Percentiles rank a stretch among this genome's conserved stretches.
phyloP scores from a whole-genome alignment of 2,329 filamentous ascomycete genomes.

The Aspergillus caelatus region DNA sequence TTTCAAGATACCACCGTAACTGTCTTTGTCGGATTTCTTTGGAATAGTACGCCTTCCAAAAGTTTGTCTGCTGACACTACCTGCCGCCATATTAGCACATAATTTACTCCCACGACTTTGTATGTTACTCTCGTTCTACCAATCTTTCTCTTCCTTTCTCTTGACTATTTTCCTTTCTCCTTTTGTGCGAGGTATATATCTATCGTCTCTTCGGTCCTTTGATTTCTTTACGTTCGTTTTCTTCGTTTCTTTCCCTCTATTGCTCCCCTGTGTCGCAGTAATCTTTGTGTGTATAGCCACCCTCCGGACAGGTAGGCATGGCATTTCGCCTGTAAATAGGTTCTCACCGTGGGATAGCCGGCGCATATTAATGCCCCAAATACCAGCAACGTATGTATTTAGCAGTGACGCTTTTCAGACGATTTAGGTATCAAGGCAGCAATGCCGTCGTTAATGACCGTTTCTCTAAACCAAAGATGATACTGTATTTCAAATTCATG shows the following conservation, averaged over 20 bases:
- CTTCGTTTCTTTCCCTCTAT: constrained; percentile 1
- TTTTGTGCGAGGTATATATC: constrained; percentile 15
- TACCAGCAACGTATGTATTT: constrained; percentile 4
- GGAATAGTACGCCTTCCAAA: constrained; percentile 15
- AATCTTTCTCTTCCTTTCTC: background rate
- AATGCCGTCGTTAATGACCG: background rate
- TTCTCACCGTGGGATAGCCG: constrained; percentile 4
- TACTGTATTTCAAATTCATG: background rate
- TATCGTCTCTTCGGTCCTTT: constrained; percentile 10
- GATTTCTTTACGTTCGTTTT: background rate
- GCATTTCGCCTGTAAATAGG: constrained; percentile 22
- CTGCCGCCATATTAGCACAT: background rate
- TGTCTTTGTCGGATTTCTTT: constrained; percentile 10
- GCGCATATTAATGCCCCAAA: constrained; percentile 3
- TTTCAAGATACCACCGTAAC: background rate
- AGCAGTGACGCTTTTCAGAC: background rate
- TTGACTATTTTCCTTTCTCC: constrained; percentile 9
- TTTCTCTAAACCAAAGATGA: background rate
- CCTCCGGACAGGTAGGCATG: constrained; percentile 9
- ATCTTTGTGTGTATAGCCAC: constrained; percentile 7
- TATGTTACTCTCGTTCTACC: constrained; percentile 2
- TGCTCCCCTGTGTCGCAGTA: constrained; percentile 14
- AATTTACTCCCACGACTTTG: constrained; percentile 7
- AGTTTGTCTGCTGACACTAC: constrained; percentile 3
- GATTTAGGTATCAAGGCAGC: background rate